Evolutionary conservation across 495 filamentous ascomycete genomes (phyloP).

Genomic region (Penicillium cataractarum): DNA sequence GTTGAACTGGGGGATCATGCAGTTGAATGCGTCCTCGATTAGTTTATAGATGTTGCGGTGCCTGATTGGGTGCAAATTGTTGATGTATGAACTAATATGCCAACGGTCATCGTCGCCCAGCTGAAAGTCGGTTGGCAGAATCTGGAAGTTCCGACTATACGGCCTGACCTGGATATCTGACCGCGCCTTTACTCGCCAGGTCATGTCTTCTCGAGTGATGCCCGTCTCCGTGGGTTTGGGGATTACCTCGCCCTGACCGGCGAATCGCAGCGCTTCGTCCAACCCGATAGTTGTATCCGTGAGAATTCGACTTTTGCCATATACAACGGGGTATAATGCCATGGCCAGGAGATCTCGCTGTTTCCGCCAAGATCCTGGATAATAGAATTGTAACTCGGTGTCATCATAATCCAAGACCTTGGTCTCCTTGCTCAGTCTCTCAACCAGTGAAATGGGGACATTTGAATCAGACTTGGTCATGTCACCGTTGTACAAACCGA

Average conservation of each 20-base stretch:
- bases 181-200: constrained; percentile 45
- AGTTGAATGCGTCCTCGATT: constrained; percentile 48
- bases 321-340: constrained; percentile 48
- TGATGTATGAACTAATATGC: constrained; percentile 50
- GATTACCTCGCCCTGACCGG: constrained; percentile 36
- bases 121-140: constrained; percentile 42
- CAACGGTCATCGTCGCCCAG: constrained; percentile 32
- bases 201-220: constrained; percentile 39
- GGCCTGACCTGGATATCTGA: constrained; percentile 35
- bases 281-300: constrained; percentile 27
- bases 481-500: constrained; percentile 42
- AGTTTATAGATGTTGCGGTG: constrained; percentile 38
- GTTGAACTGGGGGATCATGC: constrained; percentile 46
- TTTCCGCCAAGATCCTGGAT: constrained; percentile 25
- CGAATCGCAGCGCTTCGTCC: constrained; percentile 28
- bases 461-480: constrained; percentile 46
- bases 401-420: constrained; percentile 24
- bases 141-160: constrained; percentile 40
- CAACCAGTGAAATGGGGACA: constrained; percentile 30
- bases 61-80: constrained; percentile 49
- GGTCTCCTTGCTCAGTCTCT: constrained; percentile 35
- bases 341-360: constrained; percentile 46
- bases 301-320: constrained; percentile 42
- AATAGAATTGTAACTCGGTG: constrained; percentile 21
- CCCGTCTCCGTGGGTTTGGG: constrained; percentile 31